Evolutionary conservation across 768 basidiomycete species (phyloP), one percentile per base, ranked within the genome.

Genomic region (Dendrothele bispora): DNA sequence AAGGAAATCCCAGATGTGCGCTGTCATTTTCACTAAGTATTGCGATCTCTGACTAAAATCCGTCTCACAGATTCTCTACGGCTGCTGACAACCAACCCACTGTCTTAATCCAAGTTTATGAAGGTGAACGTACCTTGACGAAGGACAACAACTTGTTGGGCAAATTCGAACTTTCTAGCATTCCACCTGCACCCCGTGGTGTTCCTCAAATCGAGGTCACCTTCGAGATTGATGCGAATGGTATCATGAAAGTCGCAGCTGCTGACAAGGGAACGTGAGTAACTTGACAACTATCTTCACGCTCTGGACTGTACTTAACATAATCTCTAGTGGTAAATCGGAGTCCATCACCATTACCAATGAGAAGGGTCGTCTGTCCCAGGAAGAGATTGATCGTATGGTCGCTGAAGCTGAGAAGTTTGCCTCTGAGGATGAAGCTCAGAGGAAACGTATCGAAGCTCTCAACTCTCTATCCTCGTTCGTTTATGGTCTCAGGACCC

Each of bases 401-500:
- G 55, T 73, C 38, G 48, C 58, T 39, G 72, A 73, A 29, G 72
- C 71, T 15, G 69, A 72, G 62, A 22, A 25, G 21, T 43, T 89
- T 56, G 87, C 88, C 2, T 67, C 79, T 7, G 87, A 90, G 67
- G 90, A 91, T 48, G 88, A 79, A 66, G 78, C 79, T 32, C 83
- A 86, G 62, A 80, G 86, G 55, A 88, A 88, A 69, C 84, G 86
- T 40, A 88, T 91, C 51, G 91, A 92, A 61, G 78, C 87, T 15
- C 80, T 91, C 49, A 91, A 91, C 73, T 73, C 74, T 20, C 79
- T 92, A 38, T 89, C 88, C 11, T 79, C 86, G 39, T 90, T 85
- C 63, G 80, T 94, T 56, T 95, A 86, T 65, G 84, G 88, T 7
- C 80, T 95, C 62, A 93, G 93, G 79, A 81, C 75, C 27, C 94